A percentile compares a stretch with the other conserved stretches of the same genome.
These are phyloP conservation scores for Darksidea phi DNA, from an alignment of 495 filamentous ascomycete species.

Conservation along the genomic window DNA sequence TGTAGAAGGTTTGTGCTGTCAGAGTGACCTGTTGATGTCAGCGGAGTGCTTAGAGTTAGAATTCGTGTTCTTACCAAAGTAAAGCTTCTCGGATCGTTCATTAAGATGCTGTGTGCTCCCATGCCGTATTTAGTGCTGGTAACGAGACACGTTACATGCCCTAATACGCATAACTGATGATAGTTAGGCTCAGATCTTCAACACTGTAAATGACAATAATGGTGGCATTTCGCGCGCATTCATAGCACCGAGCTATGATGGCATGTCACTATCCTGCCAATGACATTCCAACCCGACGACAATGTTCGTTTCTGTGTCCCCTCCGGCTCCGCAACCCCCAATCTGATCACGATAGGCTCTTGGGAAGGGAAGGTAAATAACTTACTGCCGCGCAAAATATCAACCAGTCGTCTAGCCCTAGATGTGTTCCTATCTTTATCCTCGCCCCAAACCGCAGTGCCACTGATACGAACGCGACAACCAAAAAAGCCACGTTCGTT, in stretches of 20 bases:
- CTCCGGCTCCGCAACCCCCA: too few species aligned
- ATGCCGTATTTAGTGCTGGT: not conserved
- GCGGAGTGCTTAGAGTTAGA: not conserved
- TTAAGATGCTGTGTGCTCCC: constrained; percentile 9
- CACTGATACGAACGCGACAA: constrained; percentile 8
- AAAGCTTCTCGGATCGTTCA: constrained; percentile 4
- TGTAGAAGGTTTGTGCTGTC: constrained; percentile 21
- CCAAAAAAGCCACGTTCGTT: constrained; percentile 6
- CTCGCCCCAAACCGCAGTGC: constrained; percentile 7
- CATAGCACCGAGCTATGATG: not conserved
- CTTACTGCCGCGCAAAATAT: constrained; percentile 8
- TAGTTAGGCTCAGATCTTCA: not conserved
- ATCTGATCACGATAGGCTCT: not conserved
- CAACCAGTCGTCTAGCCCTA: constrained; percentile 24
- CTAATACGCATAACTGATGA: constrained; percentile 2
- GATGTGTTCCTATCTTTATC: constrained; percentile 10
- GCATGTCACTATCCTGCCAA: not conserved
- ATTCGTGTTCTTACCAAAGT: not conserved
- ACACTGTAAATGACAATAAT: not conserved
- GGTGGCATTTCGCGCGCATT: not conserved
- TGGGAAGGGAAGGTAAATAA: not conserved
- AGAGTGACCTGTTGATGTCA: not conserved
- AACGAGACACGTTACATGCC: constrained; percentile 10
- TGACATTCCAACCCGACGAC: too few species aligned
- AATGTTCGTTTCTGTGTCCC: not conserved